phyloP scores from a whole-genome alignment of 768 basidiomycete species.

The Boletus huronensis region DNA sequence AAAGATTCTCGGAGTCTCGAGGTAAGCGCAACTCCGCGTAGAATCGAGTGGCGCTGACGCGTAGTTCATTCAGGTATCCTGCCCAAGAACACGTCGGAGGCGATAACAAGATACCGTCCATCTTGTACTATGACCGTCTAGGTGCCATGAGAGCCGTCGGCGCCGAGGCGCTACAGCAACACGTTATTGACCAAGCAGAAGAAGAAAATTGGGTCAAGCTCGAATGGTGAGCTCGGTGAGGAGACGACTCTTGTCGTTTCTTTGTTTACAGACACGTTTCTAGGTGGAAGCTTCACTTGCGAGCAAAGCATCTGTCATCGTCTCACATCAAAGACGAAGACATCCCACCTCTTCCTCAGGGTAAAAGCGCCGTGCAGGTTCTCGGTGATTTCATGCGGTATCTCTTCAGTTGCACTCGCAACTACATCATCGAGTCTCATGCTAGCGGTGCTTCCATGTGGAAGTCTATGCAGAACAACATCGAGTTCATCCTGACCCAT shows the following conservation, averaged over 20 bases:
- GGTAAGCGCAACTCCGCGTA: conserved; percentile 11
- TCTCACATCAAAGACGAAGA: conserved; percentile 23
- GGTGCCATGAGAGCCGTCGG: conserved; percentile 41
- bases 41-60: neutral
- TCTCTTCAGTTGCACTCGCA: conserved; percentile 21
- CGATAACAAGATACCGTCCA: conserved; percentile 47
- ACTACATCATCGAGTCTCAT: conserved; percentile 23
- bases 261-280: neutral
- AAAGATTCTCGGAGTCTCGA: conserved; percentile 26
- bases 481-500: conserved; percentile 28
- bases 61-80: conserved; percentile 36
- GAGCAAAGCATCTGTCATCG: conserved; percentile 22
- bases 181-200: conserved; percentile 36
- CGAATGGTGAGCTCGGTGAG: conserved; percentile 33
- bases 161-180: conserved; percentile 38
- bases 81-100: conserved; percentile 44
- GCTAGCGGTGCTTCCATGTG: conserved; percentile 28
- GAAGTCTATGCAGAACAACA: conserved; percentile 21
- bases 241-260: neutral
- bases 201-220: conserved; percentile 37
- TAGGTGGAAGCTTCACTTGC: conserved; percentile 38
- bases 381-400: conserved; percentile 29
- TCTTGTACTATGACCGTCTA: conserved; percentile 44
- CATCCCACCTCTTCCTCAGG: conserved; percentile 23
- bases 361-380: conserved; percentile 18